Base-by-base conservation (phyloP, 768 basidiomycete genomes). In the Heimioporus sp. region DNA sequence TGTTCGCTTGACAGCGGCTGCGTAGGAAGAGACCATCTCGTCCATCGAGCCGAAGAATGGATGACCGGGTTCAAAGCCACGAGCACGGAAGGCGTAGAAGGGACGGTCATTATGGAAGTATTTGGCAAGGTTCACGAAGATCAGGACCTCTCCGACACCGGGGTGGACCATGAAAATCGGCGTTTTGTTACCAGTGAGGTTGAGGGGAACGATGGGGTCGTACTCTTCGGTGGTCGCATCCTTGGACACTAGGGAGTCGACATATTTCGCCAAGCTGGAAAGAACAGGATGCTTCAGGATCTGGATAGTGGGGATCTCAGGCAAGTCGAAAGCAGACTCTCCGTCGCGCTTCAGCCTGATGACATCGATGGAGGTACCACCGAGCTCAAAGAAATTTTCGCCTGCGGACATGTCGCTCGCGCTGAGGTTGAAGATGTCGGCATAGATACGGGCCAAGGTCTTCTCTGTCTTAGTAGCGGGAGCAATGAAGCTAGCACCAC, bases 161-260 rank as follows among this genome's bases (percentile, higher is more conserved):
- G 75, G 73, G 56, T 76, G 75, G 19, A 76, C 65, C 56, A 76
- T 68, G 57, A 74, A 76, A 35, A 76, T 60, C 0, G 75, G 75
- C 0, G 76, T 72, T 59, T 73, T 75, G 43, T 62, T 56, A 0
- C 75, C 75, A 0, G 65, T 58, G 11, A 71, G 54, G 30, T 74
- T 66, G 21, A 76, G 67, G 7, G 72, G 72, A 16, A 77, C 69
- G n/a, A 77, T 63, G 15, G 75, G 75, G 31, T 74, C 68, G 49
- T 76, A 76, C 31, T 65, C 66, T 13, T 64, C 60, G 3, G 38
- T 48, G 39, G 35, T 45, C 2, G 46, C 43, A 11, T 55, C 57
- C 48, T 58, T 56, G 34, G 62, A 57, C 30, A 64, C 36, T 48
- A 73, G 36, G 11, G 67, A 63, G 35, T 68, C 64, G 13, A 66